A percentile compares a stretch with the other conserved stretches of the same genome.
These are phyloP conservation scores for Calvatia gigantea DNA, from an alignment of 768 basidiomycete species.

Conservation along the genomic window DNA sequence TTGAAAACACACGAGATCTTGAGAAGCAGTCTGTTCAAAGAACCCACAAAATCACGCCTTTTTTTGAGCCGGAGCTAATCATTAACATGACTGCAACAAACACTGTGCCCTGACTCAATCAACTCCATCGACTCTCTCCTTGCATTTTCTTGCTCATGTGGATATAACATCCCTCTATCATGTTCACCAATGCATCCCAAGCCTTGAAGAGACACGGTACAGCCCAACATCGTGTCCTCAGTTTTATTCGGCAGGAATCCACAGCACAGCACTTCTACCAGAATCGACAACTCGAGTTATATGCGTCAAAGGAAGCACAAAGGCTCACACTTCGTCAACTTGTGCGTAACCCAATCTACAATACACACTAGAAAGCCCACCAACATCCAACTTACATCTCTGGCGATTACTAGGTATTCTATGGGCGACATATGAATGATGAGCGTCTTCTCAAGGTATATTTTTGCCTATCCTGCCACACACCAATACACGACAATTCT, in stretches of 20 bases:
- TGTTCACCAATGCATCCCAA: conserved; percentile 5
- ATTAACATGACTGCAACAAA: neutral
- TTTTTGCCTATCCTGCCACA: neutral
- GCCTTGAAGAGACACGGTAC: neutral
- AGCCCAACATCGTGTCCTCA: conserved; percentile 11
- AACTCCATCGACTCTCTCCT: neutral
- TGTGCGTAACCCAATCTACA: conserved; percentile 34
- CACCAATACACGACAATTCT: neutral
- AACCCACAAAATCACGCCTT: no score
- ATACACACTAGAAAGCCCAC: neutral
- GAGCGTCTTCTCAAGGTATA: conserved; percentile 72
- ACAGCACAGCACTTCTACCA: conserved; percentile 64
- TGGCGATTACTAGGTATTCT: conserved; percentile 59
- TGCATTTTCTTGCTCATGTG: neutral
- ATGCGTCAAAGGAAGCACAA: conserved; percentile 71
- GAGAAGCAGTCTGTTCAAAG: no score
- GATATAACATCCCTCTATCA: neutral
- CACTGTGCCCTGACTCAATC: neutral
- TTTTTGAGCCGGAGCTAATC: no score
- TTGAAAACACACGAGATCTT: neutral
- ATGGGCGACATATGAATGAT: conserved; percentile 78
- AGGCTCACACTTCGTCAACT: conserved; percentile 76
- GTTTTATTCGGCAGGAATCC: neutral
- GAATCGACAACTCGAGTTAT: conserved; percentile 77
- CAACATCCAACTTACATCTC: neutral